phyloP scores from a whole-genome alignment of 2,329 filamentous ascomycete genomes.

The Fonsecaea nubica region DNA sequence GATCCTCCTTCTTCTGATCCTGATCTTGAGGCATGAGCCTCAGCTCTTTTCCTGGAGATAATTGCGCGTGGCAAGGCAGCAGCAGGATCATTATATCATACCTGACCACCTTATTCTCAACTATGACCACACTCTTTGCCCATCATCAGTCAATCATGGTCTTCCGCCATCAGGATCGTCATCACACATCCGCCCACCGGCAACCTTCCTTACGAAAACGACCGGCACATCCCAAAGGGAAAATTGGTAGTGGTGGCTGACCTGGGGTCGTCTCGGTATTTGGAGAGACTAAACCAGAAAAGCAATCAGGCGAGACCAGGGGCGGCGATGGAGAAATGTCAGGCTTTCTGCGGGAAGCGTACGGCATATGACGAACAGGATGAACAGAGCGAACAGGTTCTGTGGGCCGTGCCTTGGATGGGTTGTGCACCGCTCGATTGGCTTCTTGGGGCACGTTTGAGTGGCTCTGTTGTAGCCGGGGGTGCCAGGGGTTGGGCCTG shows the following conservation, averaged over 20 bases:
- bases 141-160: not conserved
- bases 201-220: conserved; percentile 7
- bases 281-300: conserved; percentile 15
- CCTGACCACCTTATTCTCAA: not conserved
- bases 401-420: conserved; percentile 24
- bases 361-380: conserved; percentile 32
- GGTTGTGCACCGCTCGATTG: conserved; percentile 8
- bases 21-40: not conserved
- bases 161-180: not conserved
- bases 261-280: conserved; percentile 16
- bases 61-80: not conserved
- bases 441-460: conserved; percentile 13
- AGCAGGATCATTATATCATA: not conserved
- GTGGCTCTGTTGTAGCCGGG: conserved; percentile 6
- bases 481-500: not conserved
- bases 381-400: conserved; percentile 24
- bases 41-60: not conserved
- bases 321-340: conserved; percentile 1
- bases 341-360: conserved; percentile 19
- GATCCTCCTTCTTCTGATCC: not conserved
- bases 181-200: conserved; percentile 7
- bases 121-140: not conserved
- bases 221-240: conserved; percentile 1
- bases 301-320: conserved; percentile 12
- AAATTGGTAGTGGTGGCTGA: conserved; percentile 13